Base-by-base conservation (phyloP, 169 alveolate species). In the Cryptosporidium sp. region DNA sequence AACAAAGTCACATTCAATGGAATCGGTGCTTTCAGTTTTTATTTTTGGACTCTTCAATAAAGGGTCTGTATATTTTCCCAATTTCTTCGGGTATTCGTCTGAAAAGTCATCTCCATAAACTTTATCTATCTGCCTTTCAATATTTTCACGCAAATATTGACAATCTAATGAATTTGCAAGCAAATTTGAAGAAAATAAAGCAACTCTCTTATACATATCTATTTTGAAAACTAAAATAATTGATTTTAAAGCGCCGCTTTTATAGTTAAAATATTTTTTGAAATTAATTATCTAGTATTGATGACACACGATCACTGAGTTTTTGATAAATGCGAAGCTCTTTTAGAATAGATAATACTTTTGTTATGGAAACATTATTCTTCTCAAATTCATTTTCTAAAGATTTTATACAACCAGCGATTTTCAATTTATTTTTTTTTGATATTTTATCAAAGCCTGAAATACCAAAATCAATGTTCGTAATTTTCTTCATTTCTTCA, bases 181-280 rank as follows among this genome's bases (percentile, higher is more conserved):
- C 35, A 80, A 65, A 18, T 80, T 69, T 18, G 89, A 41, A 8
- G 89, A 80, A 52, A 62, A 80, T 31, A 80, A 80, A 16, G 89
- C 80, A 23, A 62, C 14, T 62, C 89, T 61, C 41, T 80, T 80
- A n/a, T 62, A 62, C 89, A 80, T 43, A 70, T 69, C 12, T 33
- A 18, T 29, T 67, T 26, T 41, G 48, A 41, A 2, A 41, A 29
- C 67, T 37, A 70, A 39, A 14, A 33, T 35, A 35, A 29, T 8
- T 10, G 43, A 43, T 70, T 39, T n/a, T 29, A 48, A 16, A 45
- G 45, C 62, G 84, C 67, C 84, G 39, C 23, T n/a, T 14, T 16
- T 10, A 29, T 10, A 0, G 35, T 10, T 16, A 35, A 43, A 14
- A 16, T 14, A 48, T 48, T 2, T n/a, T 12, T 23, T 45, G 2